Base-by-base conservation (phyloP, 805 yeast genomes). In the Barnettozyma sp. region DNA sequence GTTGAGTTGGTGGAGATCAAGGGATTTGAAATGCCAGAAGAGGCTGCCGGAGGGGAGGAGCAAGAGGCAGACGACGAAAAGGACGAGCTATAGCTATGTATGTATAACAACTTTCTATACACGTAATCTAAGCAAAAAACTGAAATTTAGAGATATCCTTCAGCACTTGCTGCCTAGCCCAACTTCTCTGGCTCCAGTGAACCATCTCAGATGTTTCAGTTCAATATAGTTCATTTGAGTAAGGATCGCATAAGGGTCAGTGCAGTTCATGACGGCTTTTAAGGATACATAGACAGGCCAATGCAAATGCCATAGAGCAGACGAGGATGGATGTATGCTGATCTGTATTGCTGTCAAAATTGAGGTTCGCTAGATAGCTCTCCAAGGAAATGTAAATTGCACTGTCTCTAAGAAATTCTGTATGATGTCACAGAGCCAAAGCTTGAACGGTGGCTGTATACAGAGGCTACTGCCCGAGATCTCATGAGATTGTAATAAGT, bases 1-100 rank as follows among this genome's bases (percentile, higher is more conserved):
- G 70, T 83, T 33, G 86, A 82, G 55, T 63, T 82, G 48, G 74
- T 80, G 28, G 72, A 63, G 20, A 72, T 80, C 45, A 61, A 58
- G 20, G 71, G 70, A 14, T 49, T 52, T 32, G 43, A 46, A 15
- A 4, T 31, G 26, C 34, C 27, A 22, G 34, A 31, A 12, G 27
- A 31, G 34, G 15, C 20, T 9, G 34, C 14, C 18, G 13, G 20
- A 3, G 25, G 26, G 27, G 35, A 32, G 22, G 22, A n/a, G 6
- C 21, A n/a, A 13, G 26, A 7, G n/a, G 35, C 19, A 20, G 25
- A 22, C 5, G 33, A 29, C 10, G 19, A 8, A 11, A 27, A n/a
- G 17, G 39, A 36, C 22, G 37, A 34, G 32, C 14, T 29, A 12
- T 29, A 29, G 7, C 18, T 14, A 14, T 25, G 17, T 14, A 11